Base-by-base conservation (phyloP, 768 basidiomycete species). In the Imleria badia region DNA sequence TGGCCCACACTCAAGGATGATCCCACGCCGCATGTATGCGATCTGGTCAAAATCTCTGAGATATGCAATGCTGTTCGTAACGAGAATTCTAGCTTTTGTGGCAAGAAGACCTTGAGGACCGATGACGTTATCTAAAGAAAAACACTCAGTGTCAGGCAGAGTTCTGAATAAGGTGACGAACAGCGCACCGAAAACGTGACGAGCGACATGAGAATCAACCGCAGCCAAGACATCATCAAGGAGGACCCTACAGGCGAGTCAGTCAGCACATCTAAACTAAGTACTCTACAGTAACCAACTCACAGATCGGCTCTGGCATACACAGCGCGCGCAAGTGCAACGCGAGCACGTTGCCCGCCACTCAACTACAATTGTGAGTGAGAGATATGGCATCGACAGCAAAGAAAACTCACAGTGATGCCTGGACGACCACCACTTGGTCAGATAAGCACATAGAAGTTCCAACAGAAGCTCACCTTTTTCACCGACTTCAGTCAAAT, bases 301-400 rank as follows among this genome's bases (percentile, higher is more conserved):
- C 61, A 93, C 82, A 97, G 68, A 68, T 98, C 95, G 1, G 94
- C 93, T 42, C 94, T 81, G 4, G 93, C 86, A 70, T 98, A 98
- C 0, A 96, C 89, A 3, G 91, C 92, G 30, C 94, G 78, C 7
- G 96, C 96, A 10, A 97, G 76, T 14, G 88, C 82, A 8, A 95
- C 79, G 29, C 92, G 84, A 48, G 92, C 90, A 15, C 89, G 82
- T 67, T 94, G 90, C 0, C 93, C 93, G 35, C 93, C 91, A 60
- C 87, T 89, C 54, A 91, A 68, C 85, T 89, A 51, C 20, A 41
- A 35, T 48, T 33, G 17, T 6, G 61, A 7, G 22, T 61, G 38
- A 56, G 65, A 54, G 60, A 62, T 3, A 39, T 54, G 6, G 3
- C 26, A 47, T 38, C 6, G 40, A 52, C 31, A 29, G 60, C 6